Evolutionary conservation across 345 rosid genomes (phyloP), one percentile per base, ranked within the genome.

Genomic region (Orychophragmus violaceus): DNA sequence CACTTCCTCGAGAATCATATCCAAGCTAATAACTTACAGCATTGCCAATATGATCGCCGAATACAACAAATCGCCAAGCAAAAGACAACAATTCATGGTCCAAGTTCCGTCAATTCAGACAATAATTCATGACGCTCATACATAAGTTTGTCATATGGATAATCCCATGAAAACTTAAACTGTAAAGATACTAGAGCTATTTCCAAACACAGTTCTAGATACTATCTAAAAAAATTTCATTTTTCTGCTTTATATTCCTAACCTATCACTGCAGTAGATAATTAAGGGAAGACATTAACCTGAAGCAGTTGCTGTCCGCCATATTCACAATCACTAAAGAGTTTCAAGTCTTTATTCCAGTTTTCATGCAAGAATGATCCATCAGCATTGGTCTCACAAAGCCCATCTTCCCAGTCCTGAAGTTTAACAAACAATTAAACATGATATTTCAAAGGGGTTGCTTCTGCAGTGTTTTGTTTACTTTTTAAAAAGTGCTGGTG

Each of bases 401-500:
- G 79, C 54, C 98, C 96, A 80, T 86, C 85, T 80, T 92, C 97
- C 98, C 98, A 92, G 68, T 92, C 98, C 98, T 92, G 21, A 56
- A 27, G 24, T 60, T 44, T 28, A 32, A 63, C 57, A 66, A 65
- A 62, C n/a, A 76, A 28, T 64, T 35, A 54, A 36, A 24, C 58
- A n/a, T 10, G 19, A 59, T n/a, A 10, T 18, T 29, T 57, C 35
- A 48, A 12, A 73, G 45, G 9, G 45, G n/a, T 48, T 65, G 56
- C 27, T 16, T 62, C 8, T 32, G 37, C 48, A 32, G 69, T 12
- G 13, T 44, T 62, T 13, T 44, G 35, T 46, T 45, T 33, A 45
- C 48, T 48, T 33, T 21, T 13, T n/a, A 1, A 28, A 52, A 35
- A 70, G 21, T 32, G 39, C 18, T 68, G 49, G 65, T 16, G 11